Evolutionary conservation across 805 yeast species (phyloP), one percentile per base, ranked within the genome.

Genomic region (Suhomyces tanzawaensis): DNA sequence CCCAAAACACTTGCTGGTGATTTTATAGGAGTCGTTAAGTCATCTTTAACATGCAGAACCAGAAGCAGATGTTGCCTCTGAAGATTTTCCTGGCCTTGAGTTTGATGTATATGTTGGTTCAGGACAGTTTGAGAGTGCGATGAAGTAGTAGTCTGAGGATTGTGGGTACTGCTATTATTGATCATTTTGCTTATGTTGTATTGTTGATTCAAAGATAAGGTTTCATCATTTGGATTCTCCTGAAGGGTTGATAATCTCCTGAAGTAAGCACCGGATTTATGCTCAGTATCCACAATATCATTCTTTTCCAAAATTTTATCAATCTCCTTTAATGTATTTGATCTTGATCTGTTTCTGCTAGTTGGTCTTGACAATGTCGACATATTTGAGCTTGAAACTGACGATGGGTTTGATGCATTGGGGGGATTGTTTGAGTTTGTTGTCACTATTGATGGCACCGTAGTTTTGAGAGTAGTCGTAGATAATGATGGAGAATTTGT

Each of bases 241-340:
- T 79, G 82, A 12, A 83, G 55, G 0, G 83, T 78, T 0, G 87
- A 80, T 27, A 82, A 57, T 42, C 88, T 67, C 49, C 81, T 69
- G 59, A 81, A 79, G 52, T 80, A 81, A 17, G 85, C 86, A 16
- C 76, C 77, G 26, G 77, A 76, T 47, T 72, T 76, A 29, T 66
- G 74, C 31, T 72, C 77, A 2, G 69, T 58, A 37, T 68, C 72
- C 13, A 59, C 68, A 27, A 46, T 53, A 21, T 64, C 72, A 41
- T 56, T 59, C 35, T 61, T 62, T 33, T 67, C 71, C 23, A 66
- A 47, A 22, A 65, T 57, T 29, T 45, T 52, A 38, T 65, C 67
- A 9, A 63, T 57, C 37, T 64, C 70, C 32, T 51, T 57, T 27
- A 63, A 42, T 0, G 70, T 64, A 34, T 66, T 63, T 16, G 71